Conservation (phyloP, 441 rosid genomes). For the Aquilaria agallochum region DNA sequence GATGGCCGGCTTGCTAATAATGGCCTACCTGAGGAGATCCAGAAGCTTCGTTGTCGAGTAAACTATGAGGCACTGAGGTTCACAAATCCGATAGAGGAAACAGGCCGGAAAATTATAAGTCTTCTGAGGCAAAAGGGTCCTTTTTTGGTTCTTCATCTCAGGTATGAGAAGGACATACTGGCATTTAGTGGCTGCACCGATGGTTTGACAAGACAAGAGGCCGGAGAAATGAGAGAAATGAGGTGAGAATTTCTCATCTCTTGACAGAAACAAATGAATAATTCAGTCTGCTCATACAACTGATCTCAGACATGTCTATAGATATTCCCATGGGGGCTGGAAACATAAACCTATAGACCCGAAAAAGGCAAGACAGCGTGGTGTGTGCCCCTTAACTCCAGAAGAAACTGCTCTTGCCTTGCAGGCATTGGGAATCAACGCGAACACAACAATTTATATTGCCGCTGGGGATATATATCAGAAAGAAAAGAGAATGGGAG, state of each 20-base stretch:
- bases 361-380: slow-evolving; percentile 16
- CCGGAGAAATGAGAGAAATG: slow-evolving; percentile 46
- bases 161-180: slow-evolving; percentile 70
- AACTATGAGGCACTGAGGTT: slow-evolving; percentile 56
- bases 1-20: slow-evolving; percentile 64
- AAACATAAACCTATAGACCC: slow-evolving; percentile 20
- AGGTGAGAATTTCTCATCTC: slow-evolving; percentile 23
- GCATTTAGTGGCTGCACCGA: slow-evolving; percentile 62
- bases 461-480: slow-evolving; percentile 30
- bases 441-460: slow-evolving; percentile 23
- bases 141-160: slow-evolving; percentile 61
- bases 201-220: slow-evolving; percentile 56
- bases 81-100: slow-evolving; percentile 53
- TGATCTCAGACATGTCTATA: neutral
- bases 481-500: slow-evolving; percentile 27
- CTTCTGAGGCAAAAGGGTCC: slow-evolving; percentile 60
- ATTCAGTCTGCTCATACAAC: neutral
- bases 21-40: slow-evolving; percentile 55
- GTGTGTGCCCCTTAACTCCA: slow-evolving; percentile 32
- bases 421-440: slow-evolving; percentile 24
- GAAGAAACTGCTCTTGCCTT: slow-evolving; percentile 29
- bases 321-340: slow-evolving; percentile 31
- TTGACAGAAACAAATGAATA: neutral
- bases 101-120: slow-evolving; percentile 44
- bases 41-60: slow-evolving; percentile 58